Percentiles rank a stretch among this genome's conserved stretches.
Conservation (phyloP, 2,329 filamentous ascomycete species). For the Curvularia sp. region DNA sequence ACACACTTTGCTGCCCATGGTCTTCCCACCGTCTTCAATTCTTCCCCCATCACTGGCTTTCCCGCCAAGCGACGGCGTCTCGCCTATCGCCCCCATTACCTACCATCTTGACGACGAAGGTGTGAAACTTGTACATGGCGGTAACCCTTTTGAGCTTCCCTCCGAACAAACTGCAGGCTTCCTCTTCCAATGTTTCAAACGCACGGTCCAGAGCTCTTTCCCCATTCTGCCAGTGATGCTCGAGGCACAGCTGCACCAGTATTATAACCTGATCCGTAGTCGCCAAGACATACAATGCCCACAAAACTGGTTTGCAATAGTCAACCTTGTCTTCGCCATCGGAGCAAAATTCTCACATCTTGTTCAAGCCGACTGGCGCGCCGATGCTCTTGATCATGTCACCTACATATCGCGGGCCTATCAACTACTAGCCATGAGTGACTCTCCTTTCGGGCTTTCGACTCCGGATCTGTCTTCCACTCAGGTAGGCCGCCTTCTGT, state of each 20-base stretch:
- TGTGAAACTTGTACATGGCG: constrained; percentile 17
- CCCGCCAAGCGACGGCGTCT: background rate
- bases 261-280: constrained; percentile 11
- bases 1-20: background rate
- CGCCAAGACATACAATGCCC: constrained; percentile 12
- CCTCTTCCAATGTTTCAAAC: constrained; percentile 41
- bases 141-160: constrained; percentile 17
- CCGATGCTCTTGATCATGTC: constrained; percentile 36
- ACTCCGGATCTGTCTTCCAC: constrained; percentile 24
- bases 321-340: constrained; percentile 53
- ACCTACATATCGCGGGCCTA: constrained; percentile 41
- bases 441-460: constrained; percentile 35
- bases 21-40: background rate
- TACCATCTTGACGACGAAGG: constrained; percentile 39
- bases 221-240: constrained; percentile 28
- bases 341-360: constrained; percentile 45
- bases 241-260: constrained; percentile 16
- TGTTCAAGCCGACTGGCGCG: constrained; percentile 28
- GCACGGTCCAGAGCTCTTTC: constrained; percentile 36
- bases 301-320: constrained; percentile 41
- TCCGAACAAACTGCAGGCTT: constrained; percentile 23
- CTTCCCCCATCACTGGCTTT: background rate
- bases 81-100: constrained; percentile 2
- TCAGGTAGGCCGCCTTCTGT: constrained; percentile 21
- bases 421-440: constrained; percentile 22